Conservation (phyloP, 163 green algal species). For the Prototheca stagnorum region DNA sequence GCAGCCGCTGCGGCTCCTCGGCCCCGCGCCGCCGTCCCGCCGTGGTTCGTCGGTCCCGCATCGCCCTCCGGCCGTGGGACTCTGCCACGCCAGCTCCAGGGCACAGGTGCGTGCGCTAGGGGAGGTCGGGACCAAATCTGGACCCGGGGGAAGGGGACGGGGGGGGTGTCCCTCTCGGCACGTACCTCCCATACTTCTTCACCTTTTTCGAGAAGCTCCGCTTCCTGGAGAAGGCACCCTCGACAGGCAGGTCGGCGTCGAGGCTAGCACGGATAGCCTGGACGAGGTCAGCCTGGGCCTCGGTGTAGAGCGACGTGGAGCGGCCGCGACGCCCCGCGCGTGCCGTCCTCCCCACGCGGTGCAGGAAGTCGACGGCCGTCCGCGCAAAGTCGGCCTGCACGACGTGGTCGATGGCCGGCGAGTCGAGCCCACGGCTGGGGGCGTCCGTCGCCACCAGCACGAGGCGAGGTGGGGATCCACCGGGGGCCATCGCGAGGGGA, state of each 20-base stretch:
- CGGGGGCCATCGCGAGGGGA: conserved; percentile 28
- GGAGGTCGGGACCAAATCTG: too few species aligned
- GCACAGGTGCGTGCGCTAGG: too few species aligned
- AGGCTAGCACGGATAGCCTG: conserved; percentile 40
- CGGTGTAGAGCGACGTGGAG: conserved; percentile 54
- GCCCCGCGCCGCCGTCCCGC: too few species aligned
- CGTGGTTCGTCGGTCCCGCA: too few species aligned
- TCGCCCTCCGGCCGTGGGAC: too few species aligned
- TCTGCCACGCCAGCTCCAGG: too few species aligned
- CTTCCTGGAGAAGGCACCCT: conserved; percentile 85
- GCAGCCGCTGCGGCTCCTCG: too few species aligned
- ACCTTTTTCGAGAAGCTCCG: conserved; percentile 86
- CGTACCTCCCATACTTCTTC: conserved; percentile 63
- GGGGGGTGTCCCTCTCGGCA: conserved; percentile 68
- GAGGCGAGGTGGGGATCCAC: conserved; percentile 17
- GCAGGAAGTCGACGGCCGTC: conserved; percentile 79
- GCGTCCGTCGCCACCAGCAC: conserved; percentile 84
- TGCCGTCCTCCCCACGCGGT: conserved; percentile 49
- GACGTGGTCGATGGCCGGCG: conserved; percentile 70
- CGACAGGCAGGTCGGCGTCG: conserved; percentile 35
- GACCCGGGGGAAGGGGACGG: too few species aligned
- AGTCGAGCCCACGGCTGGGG: conserved; percentile 72
- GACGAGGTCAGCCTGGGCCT: conserved; percentile 40
- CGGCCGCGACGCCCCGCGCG: conserved; percentile 29
- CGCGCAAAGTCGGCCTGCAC: conserved; percentile 88